Evolutionary conservation across 208 protist species (phyloP), one percentile per base, ranked within the genome.

Genomic region (Histomonas meleagridis): DNA sequence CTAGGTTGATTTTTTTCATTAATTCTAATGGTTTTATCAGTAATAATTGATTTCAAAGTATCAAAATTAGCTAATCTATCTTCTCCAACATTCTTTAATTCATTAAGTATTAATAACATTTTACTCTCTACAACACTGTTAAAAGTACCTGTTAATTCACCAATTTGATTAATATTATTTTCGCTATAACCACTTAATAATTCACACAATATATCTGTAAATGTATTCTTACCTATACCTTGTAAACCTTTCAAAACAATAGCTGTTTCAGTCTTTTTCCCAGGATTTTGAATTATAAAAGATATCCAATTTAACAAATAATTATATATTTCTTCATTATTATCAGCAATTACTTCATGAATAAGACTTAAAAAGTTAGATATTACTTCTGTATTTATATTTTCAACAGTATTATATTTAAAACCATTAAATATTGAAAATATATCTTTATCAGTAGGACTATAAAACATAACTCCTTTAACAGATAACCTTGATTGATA

Each of bases 1-100:
- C 60, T 65, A 5, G 60, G 60, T 65, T n/a, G 16, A n/a, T n/a
- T n/a, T n/a, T 65, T 65, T n/a, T 65, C 60, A n/a, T 65, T 65
- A n/a, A 65, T 65, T 21, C 60, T 10, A 32, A 65, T 65, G 16
- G n/a, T n/a, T 5, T 65, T n/a, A 65, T 65, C 60, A n/a, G 60
- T 65, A n/a, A 65, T 65, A n/a, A 65, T 65, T 5, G 60, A 65
- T n/a, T 65, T 65, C 23, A 65, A 65, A 32, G 60, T 28, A 26
- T 65, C n/a, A 65, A 65, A 65, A n/a, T 65, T 65, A n/a, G 60
- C 60, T 65, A 65, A 65, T 65, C 60, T 65, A n/a, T 65, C 60
- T 32, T 65, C 60, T 21, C 53, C 60, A 65, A 10, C 16, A n/a
- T 65, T 65, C 23, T 65, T 65, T 3, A 65, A 26, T n/a, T 65